Base-by-base conservation (phyloP, 2,329 filamentous ascomycete genomes). In the Microthyrium microscopicum region DNA sequence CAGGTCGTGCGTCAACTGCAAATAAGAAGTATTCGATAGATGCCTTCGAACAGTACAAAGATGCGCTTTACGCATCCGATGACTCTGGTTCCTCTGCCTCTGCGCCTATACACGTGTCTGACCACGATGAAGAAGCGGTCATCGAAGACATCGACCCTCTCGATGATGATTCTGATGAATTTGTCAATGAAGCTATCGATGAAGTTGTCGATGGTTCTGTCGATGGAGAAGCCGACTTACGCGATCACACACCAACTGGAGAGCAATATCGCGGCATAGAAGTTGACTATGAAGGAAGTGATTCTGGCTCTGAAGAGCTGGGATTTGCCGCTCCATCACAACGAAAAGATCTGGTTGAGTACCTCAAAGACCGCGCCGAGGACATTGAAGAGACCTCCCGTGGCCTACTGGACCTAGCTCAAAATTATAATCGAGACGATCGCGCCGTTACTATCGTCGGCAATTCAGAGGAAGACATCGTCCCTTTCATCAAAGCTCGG, bases 401-500 rank as follows among this genome's bases (percentile, higher is more conserved):
- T 20, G 36, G 36, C 2, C 29, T 38, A 9, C 31, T 31, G 19
- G 31, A 38, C 7, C n/a, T 26, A 3, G 16, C 20, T 18, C 12
- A 29, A 9, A 36, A 13, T 16, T 19, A 26, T 13, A 31, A 20
- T 17, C 29, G 26, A 26, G 31, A 29, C 9, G n/a, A 13, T 6
- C 31, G 31, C 20, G n/a, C 36, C 6, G 13, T 36, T 12, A 28
- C 25, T 20, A 17, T 20, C 17, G 15, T 38, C 12, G 38, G 38
- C n/a, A n/a, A 37, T 7, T 30, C 26, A 6, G 20, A 27, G 5
- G 38, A 40, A 26, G 38, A 39, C n/a, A 5, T 39, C 12, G 17
- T 35, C 16, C 26, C 38, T 7, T 28, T 30, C 12, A 30, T 68
- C 5, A 51, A 56, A 40, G 57, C 61, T 12, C 56, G 64, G 34